These are phyloP conservation scores for Volvariella surrecta DNA, from an alignment of 1,284 basidiomycete genomes.

Conservation along the genomic window DNA sequence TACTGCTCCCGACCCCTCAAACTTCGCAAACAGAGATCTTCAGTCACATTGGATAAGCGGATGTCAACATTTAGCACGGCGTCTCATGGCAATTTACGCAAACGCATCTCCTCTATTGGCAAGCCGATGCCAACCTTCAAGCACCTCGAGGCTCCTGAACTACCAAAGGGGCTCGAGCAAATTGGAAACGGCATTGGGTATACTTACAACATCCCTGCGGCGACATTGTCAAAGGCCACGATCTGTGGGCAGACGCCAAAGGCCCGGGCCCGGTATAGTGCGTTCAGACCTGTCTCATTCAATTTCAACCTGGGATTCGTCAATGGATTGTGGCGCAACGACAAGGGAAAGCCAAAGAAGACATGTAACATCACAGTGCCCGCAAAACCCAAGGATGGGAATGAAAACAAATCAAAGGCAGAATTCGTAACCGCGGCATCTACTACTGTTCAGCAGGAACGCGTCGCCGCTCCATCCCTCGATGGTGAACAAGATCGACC, in stretches of 20 bases:
- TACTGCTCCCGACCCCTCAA: neutral
- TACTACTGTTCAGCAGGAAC: no score
- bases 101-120: neutral
- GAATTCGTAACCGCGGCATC: no score
- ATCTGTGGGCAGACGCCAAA: neutral
- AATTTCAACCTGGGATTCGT: neutral
- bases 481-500: no score
- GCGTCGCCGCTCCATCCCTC: no score
- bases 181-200: neutral
- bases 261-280: neutral
- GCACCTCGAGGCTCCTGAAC: neutral
- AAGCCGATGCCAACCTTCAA: neutral
- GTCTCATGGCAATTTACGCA: neutral
- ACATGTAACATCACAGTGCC: no score
- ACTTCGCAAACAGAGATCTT: neutral
- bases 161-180: neutral
- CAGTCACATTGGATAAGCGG: neutral
- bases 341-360: no score
- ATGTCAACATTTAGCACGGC: neutral
- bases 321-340: neutral
- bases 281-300: neutral
- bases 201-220: neutral
- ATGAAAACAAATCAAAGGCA: no score
- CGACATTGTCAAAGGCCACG: neutral
- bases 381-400: no score